Evolutionary conservation across 106 monocot species (phyloP).

Genomic region (Amphibolis antarctica): DNA sequence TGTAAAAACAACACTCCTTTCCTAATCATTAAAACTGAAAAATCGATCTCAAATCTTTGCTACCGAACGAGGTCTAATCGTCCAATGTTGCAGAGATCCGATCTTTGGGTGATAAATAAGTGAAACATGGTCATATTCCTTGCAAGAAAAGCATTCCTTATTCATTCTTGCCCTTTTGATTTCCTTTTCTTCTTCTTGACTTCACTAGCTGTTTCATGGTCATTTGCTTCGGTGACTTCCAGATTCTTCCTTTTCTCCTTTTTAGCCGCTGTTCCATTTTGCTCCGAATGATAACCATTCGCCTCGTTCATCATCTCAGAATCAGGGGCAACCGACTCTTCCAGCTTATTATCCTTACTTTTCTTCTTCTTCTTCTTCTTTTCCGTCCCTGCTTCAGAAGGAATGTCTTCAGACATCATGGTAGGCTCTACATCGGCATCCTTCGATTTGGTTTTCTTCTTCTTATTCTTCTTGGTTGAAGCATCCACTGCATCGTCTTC

Average conservation of each 20-base stretch:
- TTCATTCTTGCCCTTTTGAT: conserved; percentile 17
- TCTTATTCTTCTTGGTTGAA: conserved; percentile 62
- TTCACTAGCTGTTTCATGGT: conserved; percentile 20
- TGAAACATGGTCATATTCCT: too few species aligned
- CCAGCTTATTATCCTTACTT: conserved; percentile 45
- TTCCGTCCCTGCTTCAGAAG: conserved; percentile 23
- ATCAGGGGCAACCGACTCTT: conserved; percentile 1
- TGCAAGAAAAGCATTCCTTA: too few species aligned
- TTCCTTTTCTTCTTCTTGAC: conserved; percentile 61
- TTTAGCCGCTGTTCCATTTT: conserved; percentile 44
- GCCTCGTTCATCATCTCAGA: conserved; percentile 4
- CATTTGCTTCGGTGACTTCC: conserved; percentile 14
- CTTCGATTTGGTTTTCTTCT: conserved; percentile 50
- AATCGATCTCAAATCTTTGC: too few species aligned
- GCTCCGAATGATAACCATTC: conserved; percentile 21
- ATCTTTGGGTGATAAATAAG: too few species aligned
- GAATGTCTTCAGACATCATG: conserved; percentile 32
- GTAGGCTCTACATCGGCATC: conserved; percentile 13
- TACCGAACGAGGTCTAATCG: too few species aligned
- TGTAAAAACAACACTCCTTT: too few species aligned
- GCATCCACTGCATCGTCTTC: conserved; percentile 15
- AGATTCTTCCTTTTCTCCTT: conserved; percentile 41
- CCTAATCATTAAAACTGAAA: too few species aligned
- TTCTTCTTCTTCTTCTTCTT: conserved; percentile 80
- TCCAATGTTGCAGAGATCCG: too few species aligned